Conservation (phyloP, 2,329 filamentous ascomycete species). For the Phyllosticta citrichinensis region DNA sequence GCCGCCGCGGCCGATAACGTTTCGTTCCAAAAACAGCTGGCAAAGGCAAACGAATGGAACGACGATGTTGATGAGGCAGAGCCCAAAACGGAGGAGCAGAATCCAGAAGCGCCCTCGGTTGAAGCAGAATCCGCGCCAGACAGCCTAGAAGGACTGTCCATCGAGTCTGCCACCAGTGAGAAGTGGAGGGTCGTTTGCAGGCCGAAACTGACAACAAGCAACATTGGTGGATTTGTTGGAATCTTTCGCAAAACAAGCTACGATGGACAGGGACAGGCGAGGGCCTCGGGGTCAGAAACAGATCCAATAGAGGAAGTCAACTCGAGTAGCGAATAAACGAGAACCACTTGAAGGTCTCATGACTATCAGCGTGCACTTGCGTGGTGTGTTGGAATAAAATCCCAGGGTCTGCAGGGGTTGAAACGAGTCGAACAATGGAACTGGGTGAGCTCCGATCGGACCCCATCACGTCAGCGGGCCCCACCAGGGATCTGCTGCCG, state of each 20-base stretch:
- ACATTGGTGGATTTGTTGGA: background rate
- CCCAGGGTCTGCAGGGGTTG: background rate
- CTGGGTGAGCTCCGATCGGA: background rate
- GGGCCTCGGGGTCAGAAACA: background rate
- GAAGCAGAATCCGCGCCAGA: background rate
- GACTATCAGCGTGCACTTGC: background rate
- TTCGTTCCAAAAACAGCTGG: background rate
- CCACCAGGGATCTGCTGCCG: background rate
- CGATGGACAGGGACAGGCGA: background rate
- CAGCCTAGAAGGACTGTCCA: background rate
- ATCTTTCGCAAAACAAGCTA: background rate
- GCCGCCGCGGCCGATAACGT: background rate
- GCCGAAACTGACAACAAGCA: slow-evolving; percentile 12
- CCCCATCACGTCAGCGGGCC: background rate
- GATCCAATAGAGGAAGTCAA: background rate
- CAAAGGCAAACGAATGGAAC: background rate
- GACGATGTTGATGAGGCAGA: background rate
- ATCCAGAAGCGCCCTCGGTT: background rate
- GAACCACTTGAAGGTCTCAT: background rate
- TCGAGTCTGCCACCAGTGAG: background rate
- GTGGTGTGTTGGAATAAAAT: background rate
- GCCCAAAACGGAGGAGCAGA: background rate
- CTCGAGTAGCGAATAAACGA: background rate
- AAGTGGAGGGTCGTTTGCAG: slow-evolving; percentile 27
- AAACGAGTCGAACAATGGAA: too few relatives aligned